These are phyloP conservation scores for Casuarina glauca DNA, from an alignment of 306 rosid genomes.

Conservation along the genomic window DNA sequence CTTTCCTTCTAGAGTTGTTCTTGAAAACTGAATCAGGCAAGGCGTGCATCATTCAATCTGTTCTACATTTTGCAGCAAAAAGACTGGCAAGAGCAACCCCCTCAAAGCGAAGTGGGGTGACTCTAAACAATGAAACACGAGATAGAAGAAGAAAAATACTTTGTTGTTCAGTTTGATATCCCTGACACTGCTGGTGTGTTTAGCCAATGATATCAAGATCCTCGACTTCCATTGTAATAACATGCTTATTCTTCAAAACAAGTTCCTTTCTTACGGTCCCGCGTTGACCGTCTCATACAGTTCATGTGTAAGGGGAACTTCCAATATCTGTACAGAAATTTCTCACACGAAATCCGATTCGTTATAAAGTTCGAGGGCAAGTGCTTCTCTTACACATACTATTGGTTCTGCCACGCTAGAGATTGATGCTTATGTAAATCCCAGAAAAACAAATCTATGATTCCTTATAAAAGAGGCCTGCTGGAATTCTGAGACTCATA, in stretches of 20 bases:
- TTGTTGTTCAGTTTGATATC: conserved; percentile 58
- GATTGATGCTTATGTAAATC: not conserved
- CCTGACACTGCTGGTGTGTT: not conserved
- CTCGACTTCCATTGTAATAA: not conserved
- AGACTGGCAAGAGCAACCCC: conserved; percentile 60
- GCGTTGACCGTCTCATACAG: not conserved
- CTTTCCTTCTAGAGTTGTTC: not conserved
- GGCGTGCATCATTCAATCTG: conserved; percentile 4
- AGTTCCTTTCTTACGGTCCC: not conserved
- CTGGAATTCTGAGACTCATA: not conserved
- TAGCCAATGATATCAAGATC: not conserved
- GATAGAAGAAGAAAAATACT: conserved; percentile 39
- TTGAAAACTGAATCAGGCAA: not conserved
- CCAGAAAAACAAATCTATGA: not conserved
- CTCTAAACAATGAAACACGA: conserved; percentile 39
- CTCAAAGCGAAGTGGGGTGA: conserved; percentile 47
- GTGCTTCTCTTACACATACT: not conserved
- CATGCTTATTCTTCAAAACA: conserved; percentile 8
- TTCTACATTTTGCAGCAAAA: conserved; percentile 53
- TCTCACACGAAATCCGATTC: conserved; percentile 7
- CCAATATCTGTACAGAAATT: conserved; percentile 20
- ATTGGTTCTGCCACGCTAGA: not conserved
- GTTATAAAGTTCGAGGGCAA: not conserved
- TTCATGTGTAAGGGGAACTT: not conserved
- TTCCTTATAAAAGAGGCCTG: not conserved